Percentiles rank a stretch among this genome's conserved stretches.
Conservation (phyloP, 2,329 filamentous ascomycete genomes). For the Pseudogymnoascus sp. region DNA sequence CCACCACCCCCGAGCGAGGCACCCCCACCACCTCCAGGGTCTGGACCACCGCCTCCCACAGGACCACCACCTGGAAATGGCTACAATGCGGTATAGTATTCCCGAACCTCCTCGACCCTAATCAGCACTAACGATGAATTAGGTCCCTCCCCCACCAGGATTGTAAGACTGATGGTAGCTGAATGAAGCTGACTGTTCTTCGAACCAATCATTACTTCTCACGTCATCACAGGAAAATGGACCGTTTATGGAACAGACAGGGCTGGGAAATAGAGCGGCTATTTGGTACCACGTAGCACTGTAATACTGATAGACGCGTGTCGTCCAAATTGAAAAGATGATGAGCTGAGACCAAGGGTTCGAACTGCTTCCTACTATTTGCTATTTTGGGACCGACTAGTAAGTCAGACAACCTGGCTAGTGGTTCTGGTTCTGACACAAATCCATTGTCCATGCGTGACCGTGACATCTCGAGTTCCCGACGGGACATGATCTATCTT, state of each 20-base stretch:
- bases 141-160: slow-evolving; percentile 54
- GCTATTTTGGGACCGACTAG: slow-evolving; percentile 1
- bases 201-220: neutral
- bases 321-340: slow-evolving; percentile 9
- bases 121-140: slow-evolving; percentile 12
- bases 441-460: slow-evolving; percentile 1
- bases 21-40: slow-evolving; percentile 57
- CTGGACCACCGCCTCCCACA: slow-evolving; percentile 53
- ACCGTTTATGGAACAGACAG: neutral
- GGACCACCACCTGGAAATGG: slow-evolving; percentile 46
- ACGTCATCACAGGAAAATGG: neutral
- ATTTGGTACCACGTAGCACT: slow-evolving; percentile 6
- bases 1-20: slow-evolving; percentile 52
- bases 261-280: neutral
- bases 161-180: slow-evolving; percentile 32
- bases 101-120: slow-evolving; percentile 18
- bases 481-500: neutral
- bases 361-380: neutral
- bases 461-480: neutral
- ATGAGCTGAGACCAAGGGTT: slow-evolving; percentile 8
- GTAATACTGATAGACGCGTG: slow-evolving; percentile 9
- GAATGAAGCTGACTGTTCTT: neutral
- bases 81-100: slow-evolving; percentile 50
- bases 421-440: neutral
- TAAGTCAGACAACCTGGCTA: slow-evolving; percentile 6